These are phyloP conservation scores for Cordia subcordata DNA, from an alignment of 257 asterid genomes.

Conservation along the genomic window DNA sequence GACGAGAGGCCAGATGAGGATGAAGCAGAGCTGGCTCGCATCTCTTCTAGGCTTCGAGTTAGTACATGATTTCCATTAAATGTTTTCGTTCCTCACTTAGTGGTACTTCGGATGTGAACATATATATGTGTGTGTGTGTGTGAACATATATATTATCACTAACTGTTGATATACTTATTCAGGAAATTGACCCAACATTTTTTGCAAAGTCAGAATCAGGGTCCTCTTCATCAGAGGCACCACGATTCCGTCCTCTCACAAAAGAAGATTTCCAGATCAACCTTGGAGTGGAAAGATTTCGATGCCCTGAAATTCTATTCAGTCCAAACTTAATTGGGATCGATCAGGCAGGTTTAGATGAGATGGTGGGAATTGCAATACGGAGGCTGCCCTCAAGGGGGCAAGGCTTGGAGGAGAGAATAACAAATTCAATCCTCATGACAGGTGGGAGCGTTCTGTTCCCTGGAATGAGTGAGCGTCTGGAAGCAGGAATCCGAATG, in stretches of 20 bases:
- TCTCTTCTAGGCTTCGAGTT: constrained; percentile 86
- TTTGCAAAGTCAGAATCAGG: constrained; percentile 60
- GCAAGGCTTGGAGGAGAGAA: constrained; percentile 41
- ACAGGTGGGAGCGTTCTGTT: constrained; percentile 91
- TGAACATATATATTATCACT: not conserved
- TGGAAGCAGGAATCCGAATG: constrained; percentile 82
- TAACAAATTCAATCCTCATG: constrained; percentile 69
- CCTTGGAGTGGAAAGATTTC: constrained; percentile 87
- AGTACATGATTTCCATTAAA: constrained; percentile 6
- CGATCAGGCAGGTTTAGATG: constrained; percentile 92
- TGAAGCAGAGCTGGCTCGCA: constrained; percentile 78
- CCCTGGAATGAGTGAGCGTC: constrained; percentile 74
- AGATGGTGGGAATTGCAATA: constrained; percentile 67
- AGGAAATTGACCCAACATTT: constrained; percentile 92
- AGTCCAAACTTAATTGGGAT: constrained; percentile 78
- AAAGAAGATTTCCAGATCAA: constrained; percentile 85
- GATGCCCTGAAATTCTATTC: constrained; percentile 86
- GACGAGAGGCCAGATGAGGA: constrained; percentile 58
- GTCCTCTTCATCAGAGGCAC: constrained; percentile 54
- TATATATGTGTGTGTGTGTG: not conserved
- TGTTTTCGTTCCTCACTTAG: not conserved
- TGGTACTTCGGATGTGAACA: too few species aligned
- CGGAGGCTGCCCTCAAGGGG: constrained; percentile 53
- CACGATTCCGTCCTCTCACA: constrained; percentile 71
- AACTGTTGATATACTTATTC: constrained; percentile 14